Conservation (phyloP, 768 basidiomycete species). For the Leccinum boreale region DNA sequence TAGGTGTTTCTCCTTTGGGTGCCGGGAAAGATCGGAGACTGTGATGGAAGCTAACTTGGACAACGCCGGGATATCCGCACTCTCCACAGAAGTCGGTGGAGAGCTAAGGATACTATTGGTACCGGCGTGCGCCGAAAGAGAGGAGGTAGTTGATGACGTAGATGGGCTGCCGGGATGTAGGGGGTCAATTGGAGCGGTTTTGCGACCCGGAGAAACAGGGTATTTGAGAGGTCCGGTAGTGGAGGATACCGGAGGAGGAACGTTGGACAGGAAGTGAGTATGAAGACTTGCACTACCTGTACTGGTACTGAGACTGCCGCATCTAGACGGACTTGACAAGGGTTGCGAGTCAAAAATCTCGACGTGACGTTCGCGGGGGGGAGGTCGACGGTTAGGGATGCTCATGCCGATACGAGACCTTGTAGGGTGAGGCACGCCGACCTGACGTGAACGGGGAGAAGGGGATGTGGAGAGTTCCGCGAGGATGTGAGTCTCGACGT, state of each 20-base stretch:
- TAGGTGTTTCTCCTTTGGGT: not conserved
- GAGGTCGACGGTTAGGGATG: conserved; percentile 52
- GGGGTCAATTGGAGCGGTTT: conserved; percentile 5
- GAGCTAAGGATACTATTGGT: conserved; percentile 43
- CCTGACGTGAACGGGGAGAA: conserved; percentile 72
- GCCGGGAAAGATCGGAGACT: conserved; percentile 8
- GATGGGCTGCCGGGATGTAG: conserved; percentile 37
- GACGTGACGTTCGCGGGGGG: conserved; percentile 56
- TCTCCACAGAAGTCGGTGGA: conserved; percentile 50
- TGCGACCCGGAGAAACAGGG: conserved; percentile 3
- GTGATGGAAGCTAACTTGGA: conserved; percentile 27
- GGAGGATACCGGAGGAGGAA: conserved; percentile 6
- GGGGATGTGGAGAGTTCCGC: conserved; percentile 65
- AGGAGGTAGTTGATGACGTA: conserved; percentile 39
- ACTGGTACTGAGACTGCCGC: conserved; percentile 30
- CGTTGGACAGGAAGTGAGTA: conserved; percentile 12
- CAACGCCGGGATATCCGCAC: conserved; percentile 38
- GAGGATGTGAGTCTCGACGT: conserved; percentile 70
- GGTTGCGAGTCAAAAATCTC: conserved; percentile 85
- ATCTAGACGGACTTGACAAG: conserved; percentile 49
- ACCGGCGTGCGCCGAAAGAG: conserved; percentile 38
- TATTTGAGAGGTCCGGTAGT: conserved; percentile 26
- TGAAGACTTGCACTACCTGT: conserved; percentile 21
- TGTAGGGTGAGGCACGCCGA: conserved; percentile 72
- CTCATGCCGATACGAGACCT: conserved; percentile 59